These are phyloP conservation scores for Kurtzmaniella quercitrusa DNA, from an alignment of 1,139 yeast species.

Conservation along the genomic window DNA sequence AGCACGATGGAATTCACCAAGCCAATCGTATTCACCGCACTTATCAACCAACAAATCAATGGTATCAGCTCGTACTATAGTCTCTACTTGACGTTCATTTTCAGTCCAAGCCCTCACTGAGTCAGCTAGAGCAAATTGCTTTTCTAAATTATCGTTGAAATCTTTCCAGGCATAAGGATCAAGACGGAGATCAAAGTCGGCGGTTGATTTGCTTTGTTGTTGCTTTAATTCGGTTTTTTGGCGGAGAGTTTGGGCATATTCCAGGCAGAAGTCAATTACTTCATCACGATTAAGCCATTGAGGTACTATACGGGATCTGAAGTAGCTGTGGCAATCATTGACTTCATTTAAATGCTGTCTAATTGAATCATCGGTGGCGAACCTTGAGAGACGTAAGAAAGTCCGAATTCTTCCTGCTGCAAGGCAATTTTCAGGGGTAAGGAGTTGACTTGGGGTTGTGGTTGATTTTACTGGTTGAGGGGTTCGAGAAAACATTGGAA, in stretches of 20 bases:
- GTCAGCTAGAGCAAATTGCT: slow-evolving; percentile 23
- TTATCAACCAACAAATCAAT: slow-evolving; percentile 29
- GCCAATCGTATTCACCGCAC: slow-evolving; percentile 37
- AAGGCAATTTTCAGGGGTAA: slow-evolving; percentile 28
- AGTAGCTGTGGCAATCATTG: slow-evolving; percentile 26
- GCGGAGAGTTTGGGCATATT: slow-evolving; percentile 22
- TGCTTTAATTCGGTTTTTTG: slow-evolving; percentile 10
- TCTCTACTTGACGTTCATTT: slow-evolving; percentile 33
- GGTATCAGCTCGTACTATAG: slow-evolving; percentile 32
- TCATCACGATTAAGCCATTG: slow-evolving; percentile 34
- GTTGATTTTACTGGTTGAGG: background rate
- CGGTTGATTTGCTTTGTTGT: slow-evolving; percentile 1
- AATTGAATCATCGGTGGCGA: slow-evolving; percentile 38
- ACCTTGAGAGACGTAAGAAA: slow-evolving; percentile 35
- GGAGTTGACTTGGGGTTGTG: slow-evolving; percentile 10
- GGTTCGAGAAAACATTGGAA: slow-evolving; percentile 1
- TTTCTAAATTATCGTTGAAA: slow-evolving; percentile 18
- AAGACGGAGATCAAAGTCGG: slow-evolving; percentile 27
- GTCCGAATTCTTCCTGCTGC: slow-evolving; percentile 32
- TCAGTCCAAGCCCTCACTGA: slow-evolving; percentile 33
- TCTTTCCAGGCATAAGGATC: slow-evolving; percentile 39
- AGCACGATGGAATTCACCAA: slow-evolving; percentile 15
- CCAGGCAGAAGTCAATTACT: slow-evolving; percentile 28
- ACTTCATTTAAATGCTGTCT: slow-evolving; percentile 32
- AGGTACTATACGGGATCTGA: slow-evolving; percentile 24